Evolutionary conservation across 768 basidiomycete genomes (phyloP), one percentile per base, ranked within the genome.

Genomic region (Termitomyces sp.): DNA sequence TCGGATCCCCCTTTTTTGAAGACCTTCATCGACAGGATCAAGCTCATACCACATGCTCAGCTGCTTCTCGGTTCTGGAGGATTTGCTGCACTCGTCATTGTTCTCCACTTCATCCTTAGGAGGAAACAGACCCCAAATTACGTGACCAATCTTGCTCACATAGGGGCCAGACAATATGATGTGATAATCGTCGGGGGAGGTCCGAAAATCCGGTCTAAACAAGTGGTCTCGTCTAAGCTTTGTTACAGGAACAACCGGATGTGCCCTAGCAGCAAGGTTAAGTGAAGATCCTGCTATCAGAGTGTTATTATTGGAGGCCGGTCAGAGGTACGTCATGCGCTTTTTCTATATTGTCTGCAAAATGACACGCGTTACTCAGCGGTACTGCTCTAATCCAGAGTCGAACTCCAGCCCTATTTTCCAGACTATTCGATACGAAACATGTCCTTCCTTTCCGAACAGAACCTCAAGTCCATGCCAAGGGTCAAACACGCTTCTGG

Each of bases 281-380:
- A 81, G 80, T 14, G 86, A 88, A 66, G 73, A 85, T 58, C 80
- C 81, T 1, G 71, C 68, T 2, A 71, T 85, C 11, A 77, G 77
- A 4, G 84, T 87, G 0, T 70, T 86, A 12, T 64, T 88, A 8
- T 73, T 87, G 11, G 86, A 88, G 69, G 79, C 85, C 5, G 86
- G 86, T 4, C 69, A 74, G 63, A 89, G 87, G 88, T 86, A 43
- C 8, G 68, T 62, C 8, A 43, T 9, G 20, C 34, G 15, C 20
- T 20, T 37, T 14, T 55, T 36, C 14, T 10, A 9, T 29, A 14
- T 49, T 20, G 0, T 32, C 32, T 14, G 34, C 9, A 34, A 45
- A 36, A 25, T 48, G 7, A 50, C 20, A n/a, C 46, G 9, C 25
- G 56, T 29, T 46, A 17, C 54, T 25, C 60, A 86, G 85, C 61